Conservation (phyloP, 1,284 basidiomycete species). For the Taiwanofungus camphoratus region DNA sequence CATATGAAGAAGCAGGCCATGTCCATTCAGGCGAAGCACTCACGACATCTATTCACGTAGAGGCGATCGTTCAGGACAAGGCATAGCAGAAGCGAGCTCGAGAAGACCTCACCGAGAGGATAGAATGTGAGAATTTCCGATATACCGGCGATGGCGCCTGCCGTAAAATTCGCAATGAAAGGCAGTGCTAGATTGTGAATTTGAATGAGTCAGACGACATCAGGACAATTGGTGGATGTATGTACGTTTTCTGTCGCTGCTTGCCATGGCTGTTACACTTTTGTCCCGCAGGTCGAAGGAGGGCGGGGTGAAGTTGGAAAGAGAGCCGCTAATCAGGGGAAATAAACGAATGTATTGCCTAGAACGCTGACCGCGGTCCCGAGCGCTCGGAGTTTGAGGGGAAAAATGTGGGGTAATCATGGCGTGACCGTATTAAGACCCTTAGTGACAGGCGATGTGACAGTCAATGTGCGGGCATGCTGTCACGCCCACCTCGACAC, state of each 20-base stretch:
- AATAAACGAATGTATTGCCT: too few relatives aligned
- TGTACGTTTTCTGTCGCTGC: slow-evolving; percentile 6
- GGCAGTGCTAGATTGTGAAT: slow-evolving; percentile 21
- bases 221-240: neutral
- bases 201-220: neutral
- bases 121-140: slow-evolving; percentile 92
- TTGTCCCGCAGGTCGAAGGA: neutral
- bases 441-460: neutral
- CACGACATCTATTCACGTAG: slow-evolving; percentile 33
- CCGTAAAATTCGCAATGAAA: slow-evolving; percentile 30
- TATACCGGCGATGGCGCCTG: slow-evolving; percentile 34
- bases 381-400: too few relatives aligned
- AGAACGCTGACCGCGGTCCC: too few relatives aligned
- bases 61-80: neutral
- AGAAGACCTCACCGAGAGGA: slow-evolving; percentile 68
- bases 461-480: neutral
- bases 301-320: neutral
- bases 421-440: too few relatives aligned
- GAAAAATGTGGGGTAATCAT: too few relatives aligned
- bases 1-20: slow-evolving; percentile 18
- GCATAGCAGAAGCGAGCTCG: neutral
- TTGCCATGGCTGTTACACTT: slow-evolving; percentile 4
- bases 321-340: too few relatives aligned
- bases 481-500: slow-evolving; percentile 1
- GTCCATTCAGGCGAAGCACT: slow-evolving; percentile 16